phyloP scores from a whole-genome alignment of 495 filamentous ascomycete genomes.

The Xylaria scruposa region DNA sequence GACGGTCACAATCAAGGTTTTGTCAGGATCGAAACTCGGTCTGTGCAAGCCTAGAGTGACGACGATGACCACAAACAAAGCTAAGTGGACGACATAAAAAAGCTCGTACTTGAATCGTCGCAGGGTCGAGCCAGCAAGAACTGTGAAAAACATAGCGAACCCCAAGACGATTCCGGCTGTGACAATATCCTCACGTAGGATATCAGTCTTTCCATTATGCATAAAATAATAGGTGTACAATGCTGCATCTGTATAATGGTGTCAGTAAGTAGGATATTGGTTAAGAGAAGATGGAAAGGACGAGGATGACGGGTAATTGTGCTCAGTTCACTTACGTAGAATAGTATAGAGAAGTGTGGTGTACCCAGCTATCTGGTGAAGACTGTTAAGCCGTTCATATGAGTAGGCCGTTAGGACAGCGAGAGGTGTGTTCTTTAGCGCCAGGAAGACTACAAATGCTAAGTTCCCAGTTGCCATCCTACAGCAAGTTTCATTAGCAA shows the following conservation, averaged over 20 bases:
- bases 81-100: conserved; percentile 64
- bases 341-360: conserved; percentile 54
- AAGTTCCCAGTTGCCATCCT: conserved; percentile 64
- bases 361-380: conserved; percentile 65
- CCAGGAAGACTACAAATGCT: conserved; percentile 63
- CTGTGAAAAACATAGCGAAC: conserved; percentile 51
- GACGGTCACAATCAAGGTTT: conserved; percentile 51
- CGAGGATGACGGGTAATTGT: background rate
- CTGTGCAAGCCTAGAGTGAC: conserved; percentile 61
- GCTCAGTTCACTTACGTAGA: conserved; percentile 35
- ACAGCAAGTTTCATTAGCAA: conserved; percentile 20
- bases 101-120: conserved; percentile 60
- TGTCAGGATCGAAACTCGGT: conserved; percentile 49
- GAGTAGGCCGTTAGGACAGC: conserved; percentile 63
- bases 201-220: conserved; percentile 26
- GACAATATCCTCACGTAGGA: conserved; percentile 49
- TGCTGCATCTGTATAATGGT: conserved; percentile 36
- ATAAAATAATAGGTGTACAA: conserved; percentile 53
- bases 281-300: background rate
- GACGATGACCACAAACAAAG: conserved; percentile 57
- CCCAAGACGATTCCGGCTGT: conserved; percentile 56
- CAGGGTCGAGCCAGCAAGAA: conserved; percentile 49
- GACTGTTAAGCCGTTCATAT: conserved; percentile 65
- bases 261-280: background rate
- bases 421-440: conserved; percentile 66